phyloP scores from a whole-genome alignment of 1,139 yeast genomes.

The Kodamaea sp. region DNA sequence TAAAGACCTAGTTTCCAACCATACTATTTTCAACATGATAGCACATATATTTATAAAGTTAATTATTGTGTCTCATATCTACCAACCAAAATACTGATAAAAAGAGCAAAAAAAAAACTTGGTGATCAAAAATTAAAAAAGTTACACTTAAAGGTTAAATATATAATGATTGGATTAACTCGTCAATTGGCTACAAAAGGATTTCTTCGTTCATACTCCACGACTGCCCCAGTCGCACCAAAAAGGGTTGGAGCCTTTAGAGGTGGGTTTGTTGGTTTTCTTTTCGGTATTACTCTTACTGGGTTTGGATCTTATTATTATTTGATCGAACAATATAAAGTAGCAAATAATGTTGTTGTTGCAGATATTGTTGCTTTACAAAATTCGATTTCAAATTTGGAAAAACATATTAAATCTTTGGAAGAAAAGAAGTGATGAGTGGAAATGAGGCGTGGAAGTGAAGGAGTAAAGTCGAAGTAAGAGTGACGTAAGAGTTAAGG shows the following conservation, averaged over 20 bases:
- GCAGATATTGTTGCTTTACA: slow-evolving; percentile 73
- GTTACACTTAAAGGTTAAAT: background rate
- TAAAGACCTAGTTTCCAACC: background rate
- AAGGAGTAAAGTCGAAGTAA: too few species aligned
- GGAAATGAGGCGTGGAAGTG: too few species aligned
- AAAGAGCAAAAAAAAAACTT: slow-evolving; percentile 2
- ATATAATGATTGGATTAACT: slow-evolving; percentile 16
- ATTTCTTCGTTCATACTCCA: slow-evolving; percentile 32
- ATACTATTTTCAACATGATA: background rate
- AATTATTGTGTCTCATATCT: background rate
- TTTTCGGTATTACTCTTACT: slow-evolving; percentile 70
- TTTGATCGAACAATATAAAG: slow-evolving; percentile 71
- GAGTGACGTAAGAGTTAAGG: too few species aligned
- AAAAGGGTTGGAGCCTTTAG: slow-evolving; percentile 57
- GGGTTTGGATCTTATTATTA: slow-evolving; percentile 77
- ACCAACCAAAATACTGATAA: background rate
- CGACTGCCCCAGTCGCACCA: slow-evolving; percentile 23
- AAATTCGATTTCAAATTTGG: slow-evolving; percentile 63
- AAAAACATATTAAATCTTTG: slow-evolving; percentile 56
- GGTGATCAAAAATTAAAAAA: too few species aligned
- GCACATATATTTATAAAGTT: background rate
- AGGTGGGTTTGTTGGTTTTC: slow-evolving; percentile 72
- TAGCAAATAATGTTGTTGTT: slow-evolving; percentile 66
- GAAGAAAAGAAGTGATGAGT: slow-evolving; percentile 41
- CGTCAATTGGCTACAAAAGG: slow-evolving; percentile 19